Base-by-base conservation (phyloP, 1,284 basidiomycete species). In the Apiotrichum akiyoshidainum region DNA sequence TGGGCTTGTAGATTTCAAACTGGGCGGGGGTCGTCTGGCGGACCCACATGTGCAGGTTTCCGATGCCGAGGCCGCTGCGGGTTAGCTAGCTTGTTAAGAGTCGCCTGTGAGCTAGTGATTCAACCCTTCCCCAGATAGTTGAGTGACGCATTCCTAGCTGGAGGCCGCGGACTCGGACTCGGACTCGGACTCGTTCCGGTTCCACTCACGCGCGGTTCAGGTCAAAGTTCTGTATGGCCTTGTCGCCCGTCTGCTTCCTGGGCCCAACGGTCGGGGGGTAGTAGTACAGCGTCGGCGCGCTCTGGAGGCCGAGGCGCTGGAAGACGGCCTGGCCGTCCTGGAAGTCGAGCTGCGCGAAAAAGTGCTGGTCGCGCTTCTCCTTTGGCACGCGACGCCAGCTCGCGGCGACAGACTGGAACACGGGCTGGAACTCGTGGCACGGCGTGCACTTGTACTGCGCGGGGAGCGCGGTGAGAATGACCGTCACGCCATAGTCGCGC, bases 261-360 rank as follows among this genome's bases (percentile, higher is more conserved):
- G 86, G 84, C 17, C 92, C 92, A 64, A 86, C 81, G 2, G 84
- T 81, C 2, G 92, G 82, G 47, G 86, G 86, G 71, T 87, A 90
- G 68, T 88, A 86, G 65, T 87, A 83, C 34, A 95, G 86, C 5
- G 89, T 83, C 0, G 93, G 93, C 1, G 93, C 93, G 37, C 89
- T 82, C 55, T 80, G 79, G 14, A 93, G 67, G 65, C 83, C 80
- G 80, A 87, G 76, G 80, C 86, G 86, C 78, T 89, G 85, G 79
- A 93, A 97, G 40, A 92, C 82, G 4, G 80, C 77, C 57, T 85
- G 83, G 2, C 84, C 87, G 44, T 89, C 82, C 64, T 87, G 84
- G 72, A 95, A 96, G 76, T 97, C 93, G 40, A 92, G 79, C n/a
- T 86, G 87, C 14, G 86, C 93, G 71, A 96, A 97, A 83, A 96